These are phyloP conservation scores for Melanogaster broomeanus DNA, from an alignment of 768 basidiomycete genomes.

Conservation along the genomic window DNA sequence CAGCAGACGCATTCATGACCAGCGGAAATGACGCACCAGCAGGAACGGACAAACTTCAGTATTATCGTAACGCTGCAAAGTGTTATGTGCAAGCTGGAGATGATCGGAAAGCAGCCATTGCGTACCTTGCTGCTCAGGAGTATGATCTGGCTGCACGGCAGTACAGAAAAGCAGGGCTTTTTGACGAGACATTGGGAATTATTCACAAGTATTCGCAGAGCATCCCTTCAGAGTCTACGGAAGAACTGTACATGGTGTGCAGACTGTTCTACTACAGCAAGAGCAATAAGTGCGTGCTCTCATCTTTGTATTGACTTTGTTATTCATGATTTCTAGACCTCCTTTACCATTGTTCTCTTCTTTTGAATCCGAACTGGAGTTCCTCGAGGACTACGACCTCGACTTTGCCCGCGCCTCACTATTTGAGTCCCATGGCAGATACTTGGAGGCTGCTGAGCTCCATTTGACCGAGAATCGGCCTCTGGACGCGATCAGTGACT, in stretches of 20 bases:
- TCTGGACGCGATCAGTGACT: slow-evolving; percentile 46
- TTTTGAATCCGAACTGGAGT: slow-evolving; percentile 55
- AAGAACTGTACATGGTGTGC: slow-evolving; percentile 45
- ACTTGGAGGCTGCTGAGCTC: slow-evolving; percentile 52
- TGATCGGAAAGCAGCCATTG: slow-evolving; percentile 43
- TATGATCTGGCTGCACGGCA: slow-evolving; percentile 45
- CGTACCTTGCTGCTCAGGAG: slow-evolving; percentile 43
- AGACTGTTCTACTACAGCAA: slow-evolving; percentile 46
- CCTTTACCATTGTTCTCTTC: slow-evolving; percentile 50
- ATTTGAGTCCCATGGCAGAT: slow-evolving; percentile 43
- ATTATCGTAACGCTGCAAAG: slow-evolving; percentile 45
- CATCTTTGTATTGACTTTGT: not conserved
- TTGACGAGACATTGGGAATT: slow-evolving; percentile 54
- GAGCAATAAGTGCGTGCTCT: slow-evolving; percentile 17
- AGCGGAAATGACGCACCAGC: slow-evolving; percentile 37
- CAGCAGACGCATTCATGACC: slow-evolving; percentile 50
- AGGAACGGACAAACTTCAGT: slow-evolving; percentile 33
- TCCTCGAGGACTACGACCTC: slow-evolving; percentile 54
- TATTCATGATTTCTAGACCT: slow-evolving; percentile 37
- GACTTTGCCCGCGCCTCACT: slow-evolving; percentile 49
- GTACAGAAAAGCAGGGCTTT: slow-evolving; percentile 51
- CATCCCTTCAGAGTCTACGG: slow-evolving; percentile 33
- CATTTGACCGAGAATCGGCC: slow-evolving; percentile 49
- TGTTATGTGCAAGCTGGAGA: slow-evolving; percentile 47
- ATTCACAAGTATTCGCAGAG: slow-evolving; percentile 35